These are phyloP conservation scores for Beauveria scarabaeidicola DNA, from an alignment of 2,329 filamentous ascomycete genomes.

Conservation along the genomic window DNA sequence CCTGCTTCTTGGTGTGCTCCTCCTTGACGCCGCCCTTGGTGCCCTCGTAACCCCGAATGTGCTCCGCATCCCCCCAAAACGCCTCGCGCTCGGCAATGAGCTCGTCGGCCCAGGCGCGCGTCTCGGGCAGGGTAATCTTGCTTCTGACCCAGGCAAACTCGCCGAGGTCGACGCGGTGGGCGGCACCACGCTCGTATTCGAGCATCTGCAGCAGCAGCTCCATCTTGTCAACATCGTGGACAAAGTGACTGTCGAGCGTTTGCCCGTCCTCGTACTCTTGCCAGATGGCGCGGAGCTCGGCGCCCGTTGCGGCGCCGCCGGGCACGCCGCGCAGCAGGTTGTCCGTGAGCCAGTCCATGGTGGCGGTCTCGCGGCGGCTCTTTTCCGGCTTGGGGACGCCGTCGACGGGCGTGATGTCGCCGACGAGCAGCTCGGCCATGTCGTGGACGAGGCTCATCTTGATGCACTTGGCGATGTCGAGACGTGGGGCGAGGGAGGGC, in stretches of 20 bases:
- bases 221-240: slow-evolving; percentile 97
- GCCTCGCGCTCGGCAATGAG: slow-evolving; percentile 66
- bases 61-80: slow-evolving; percentile 55
- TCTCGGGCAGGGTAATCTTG: slow-evolving; percentile 66
- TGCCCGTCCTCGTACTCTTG: slow-evolving; percentile 87
- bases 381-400: slow-evolving; percentile 81
- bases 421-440: slow-evolving; percentile 92
- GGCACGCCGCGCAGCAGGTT: slow-evolving; percentile 66
- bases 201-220: slow-evolving; percentile 92
- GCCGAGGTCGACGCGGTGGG: slow-evolving; percentile 62
- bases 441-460: slow-evolving; percentile 96
- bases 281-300: slow-evolving; percentile 73
- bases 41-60: slow-evolving; percentile 39
- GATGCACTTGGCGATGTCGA: slow-evolving; percentile 78
- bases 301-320: slow-evolving; percentile 55
- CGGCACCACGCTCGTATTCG: slow-evolving; percentile 75
- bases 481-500: slow-evolving; percentile 55
- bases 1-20: slow-evolving; percentile 32
- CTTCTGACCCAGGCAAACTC: slow-evolving; percentile 79
- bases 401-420: slow-evolving; percentile 93
- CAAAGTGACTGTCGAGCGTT: slow-evolving; percentile 79
- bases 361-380: slow-evolving; percentile 72
- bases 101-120: slow-evolving; percentile 69
- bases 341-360: slow-evolving; percentile 83
- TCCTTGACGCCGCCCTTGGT: slow-evolving; percentile 27